Percentiles rank a stretch among this genome's conserved stretches.
These are phyloP conservation scores for Solanum hybrid DNA, from an alignment of 305 asterid species.

Conservation along the genomic window DNA sequence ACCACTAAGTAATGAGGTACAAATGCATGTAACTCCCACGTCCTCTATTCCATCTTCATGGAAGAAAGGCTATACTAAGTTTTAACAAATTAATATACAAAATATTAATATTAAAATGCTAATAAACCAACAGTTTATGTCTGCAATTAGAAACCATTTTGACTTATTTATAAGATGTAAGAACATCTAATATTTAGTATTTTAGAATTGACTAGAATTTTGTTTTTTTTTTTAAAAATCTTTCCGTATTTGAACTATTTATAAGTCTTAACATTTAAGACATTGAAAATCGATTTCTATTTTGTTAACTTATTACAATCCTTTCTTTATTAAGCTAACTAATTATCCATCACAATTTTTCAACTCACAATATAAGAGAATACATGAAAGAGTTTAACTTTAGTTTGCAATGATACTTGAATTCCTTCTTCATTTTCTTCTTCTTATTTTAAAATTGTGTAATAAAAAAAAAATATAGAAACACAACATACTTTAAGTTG, in stretches of 20 bases:
- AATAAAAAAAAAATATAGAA: not conserved
- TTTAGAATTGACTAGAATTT: not conserved
- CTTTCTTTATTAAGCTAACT: not conserved
- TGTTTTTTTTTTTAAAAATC: accelerated
- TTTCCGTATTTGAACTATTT: not conserved
- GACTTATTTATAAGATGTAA: not conserved
- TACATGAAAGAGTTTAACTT: not conserved
- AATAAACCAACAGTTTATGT: not conserved
- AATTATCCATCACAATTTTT: not conserved
- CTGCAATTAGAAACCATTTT: not conserved
- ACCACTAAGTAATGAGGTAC: too few relatives aligned
- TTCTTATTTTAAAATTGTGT: not conserved
- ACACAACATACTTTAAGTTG: not conserved
- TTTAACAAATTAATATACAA: too few relatives aligned
- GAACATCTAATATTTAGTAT: not conserved
- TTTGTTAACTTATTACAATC: not conserved
- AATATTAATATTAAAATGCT: too few relatives aligned
- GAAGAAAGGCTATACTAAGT: too few relatives aligned
- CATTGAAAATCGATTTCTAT: not conserved
- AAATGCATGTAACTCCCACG: too few relatives aligned
- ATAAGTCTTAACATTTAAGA: not conserved
- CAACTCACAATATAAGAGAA: not conserved
- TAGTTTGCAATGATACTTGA: not conserved
- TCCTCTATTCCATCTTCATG: too few relatives aligned
- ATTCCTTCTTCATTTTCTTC: not conserved